phyloP scores from a whole-genome alignment of 2,329 filamentous ascomycete species.

The Neoscytalidium dimidiatum region DNA sequence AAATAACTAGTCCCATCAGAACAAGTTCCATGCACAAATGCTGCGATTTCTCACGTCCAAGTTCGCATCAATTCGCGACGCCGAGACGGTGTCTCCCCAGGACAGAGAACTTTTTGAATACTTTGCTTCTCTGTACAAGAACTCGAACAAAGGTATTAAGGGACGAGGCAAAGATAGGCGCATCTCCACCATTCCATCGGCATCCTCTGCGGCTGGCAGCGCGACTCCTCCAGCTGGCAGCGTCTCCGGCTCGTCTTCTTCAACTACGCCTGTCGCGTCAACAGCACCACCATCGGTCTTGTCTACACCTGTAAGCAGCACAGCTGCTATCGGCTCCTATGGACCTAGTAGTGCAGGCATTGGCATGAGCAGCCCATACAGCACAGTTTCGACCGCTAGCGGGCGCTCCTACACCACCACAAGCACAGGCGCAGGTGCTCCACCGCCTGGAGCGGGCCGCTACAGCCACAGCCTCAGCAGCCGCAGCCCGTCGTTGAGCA shows the following conservation, averaged over 20 bases:
- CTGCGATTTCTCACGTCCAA: conserved; percentile 69
- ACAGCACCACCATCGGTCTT: neutral
- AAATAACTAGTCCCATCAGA: conserved; percentile 73
- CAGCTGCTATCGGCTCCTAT: neutral
- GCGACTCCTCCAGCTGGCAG: neutral
- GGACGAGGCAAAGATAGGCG: conserved; percentile 84
- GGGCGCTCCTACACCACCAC: conserved; percentile 11
- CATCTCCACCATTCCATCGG: conserved; percentile 47
- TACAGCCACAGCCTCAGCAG: conserved; percentile 17
- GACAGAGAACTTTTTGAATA: conserved; percentile 83
- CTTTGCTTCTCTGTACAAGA: conserved; percentile 88
- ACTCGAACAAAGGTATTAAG: conserved; percentile 98
- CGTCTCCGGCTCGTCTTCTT: neutral
- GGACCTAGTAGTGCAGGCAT: neutral
- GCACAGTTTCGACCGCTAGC: conserved; percentile 7
- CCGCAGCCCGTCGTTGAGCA: conserved; percentile 16
- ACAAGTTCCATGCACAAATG: conserved; percentile 84
- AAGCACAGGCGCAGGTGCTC: neutral
- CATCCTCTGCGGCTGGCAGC: conserved; percentile 20
- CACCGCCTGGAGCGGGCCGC: neutral
- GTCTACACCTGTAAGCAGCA: conserved; percentile 6
- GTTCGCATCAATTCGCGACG: conserved; percentile 65
- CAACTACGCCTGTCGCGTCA: conserved; percentile 1
- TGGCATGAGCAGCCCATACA: conserved; percentile 13
- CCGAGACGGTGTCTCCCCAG: conserved; percentile 63